These are phyloP conservation scores for Candida montana DNA, from an alignment of 805 yeast species.

Conservation along the genomic window DNA sequence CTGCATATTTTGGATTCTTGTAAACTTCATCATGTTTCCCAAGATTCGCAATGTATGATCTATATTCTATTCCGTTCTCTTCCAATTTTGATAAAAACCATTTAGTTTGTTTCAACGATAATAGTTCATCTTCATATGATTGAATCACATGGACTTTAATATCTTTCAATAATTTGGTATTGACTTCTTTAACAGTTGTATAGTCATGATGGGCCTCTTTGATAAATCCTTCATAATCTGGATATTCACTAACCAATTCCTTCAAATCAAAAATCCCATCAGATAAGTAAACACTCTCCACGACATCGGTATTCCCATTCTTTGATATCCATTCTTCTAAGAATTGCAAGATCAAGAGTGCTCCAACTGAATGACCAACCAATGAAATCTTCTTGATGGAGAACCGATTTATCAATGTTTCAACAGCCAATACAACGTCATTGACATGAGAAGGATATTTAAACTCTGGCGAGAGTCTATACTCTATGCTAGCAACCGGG, in stretches of 20 bases:
- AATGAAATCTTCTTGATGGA: conserved; percentile 25
- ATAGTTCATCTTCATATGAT: conserved; percentile 61
- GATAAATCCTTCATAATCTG: conserved; percentile 51
- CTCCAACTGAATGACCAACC: conserved; percentile 82
- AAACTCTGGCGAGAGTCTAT: conserved; percentile 59
- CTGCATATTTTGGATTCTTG: conserved; percentile 34
- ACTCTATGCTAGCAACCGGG: conserved; percentile 41
- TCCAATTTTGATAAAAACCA: conserved; percentile 33
- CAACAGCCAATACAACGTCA: conserved; percentile 44
- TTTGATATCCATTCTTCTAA: neutral
- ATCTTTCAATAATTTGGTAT: conserved; percentile 4
- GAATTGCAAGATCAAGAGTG: conserved; percentile 34
- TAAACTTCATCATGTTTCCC: conserved; percentile 70
- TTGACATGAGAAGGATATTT: conserved; percentile 56
- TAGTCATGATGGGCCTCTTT: conserved; percentile 46
- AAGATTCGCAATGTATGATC: conserved; percentile 31
- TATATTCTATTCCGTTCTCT: conserved; percentile 12
- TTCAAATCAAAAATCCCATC: conserved; percentile 68
- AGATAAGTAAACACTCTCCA: conserved; percentile 34
- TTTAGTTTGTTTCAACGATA: conserved; percentile 46
- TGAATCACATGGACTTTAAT: conserved; percentile 42
- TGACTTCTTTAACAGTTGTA: conserved; percentile 17
- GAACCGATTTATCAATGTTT: conserved; percentile 5
- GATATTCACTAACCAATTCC: conserved; percentile 54
- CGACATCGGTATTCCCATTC: conserved; percentile 3